These are phyloP conservation scores for Entomortierella parvispora DNA, from an alignment of 192 early-diverging fungal genomes.

Conservation along the genomic window DNA sequence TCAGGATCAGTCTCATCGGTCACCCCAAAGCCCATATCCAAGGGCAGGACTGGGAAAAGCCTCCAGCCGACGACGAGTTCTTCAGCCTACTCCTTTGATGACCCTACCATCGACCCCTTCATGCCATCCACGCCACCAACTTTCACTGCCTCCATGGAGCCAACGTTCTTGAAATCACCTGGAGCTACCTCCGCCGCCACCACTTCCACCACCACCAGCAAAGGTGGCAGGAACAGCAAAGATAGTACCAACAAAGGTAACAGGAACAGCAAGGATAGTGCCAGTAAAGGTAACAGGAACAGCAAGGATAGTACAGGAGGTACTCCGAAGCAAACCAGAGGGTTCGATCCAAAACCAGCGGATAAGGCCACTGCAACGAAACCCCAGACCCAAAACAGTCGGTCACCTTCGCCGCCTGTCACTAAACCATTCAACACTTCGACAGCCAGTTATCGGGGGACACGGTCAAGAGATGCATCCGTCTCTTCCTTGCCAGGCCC, in stretches of 20 bases:
- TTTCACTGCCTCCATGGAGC: constrained; percentile 47
- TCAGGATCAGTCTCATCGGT: constrained; percentile 7
- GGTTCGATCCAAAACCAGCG: neutral
- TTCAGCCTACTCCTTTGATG: constrained; percentile 42
- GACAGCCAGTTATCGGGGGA: neutral
- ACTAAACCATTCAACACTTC: constrained; percentile 13
- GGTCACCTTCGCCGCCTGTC: neutral
- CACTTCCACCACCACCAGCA: constrained; percentile 1
- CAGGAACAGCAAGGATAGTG: too few species aligned
- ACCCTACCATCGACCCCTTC: constrained; percentile 32
- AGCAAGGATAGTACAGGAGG: neutral
- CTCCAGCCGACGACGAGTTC: neutral
- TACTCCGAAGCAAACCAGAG: neutral
- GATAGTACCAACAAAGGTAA: neutral
- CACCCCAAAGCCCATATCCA: constrained; percentile 37
- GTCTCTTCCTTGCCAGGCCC: constrained; percentile 21
- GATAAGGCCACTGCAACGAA: constrained; percentile 1
- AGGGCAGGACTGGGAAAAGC: constrained; percentile 16
- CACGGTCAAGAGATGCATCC: constrained; percentile 17
- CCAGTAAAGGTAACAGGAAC: neutral
- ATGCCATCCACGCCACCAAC: constrained; percentile 31
- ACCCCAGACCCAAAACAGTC: neutral
- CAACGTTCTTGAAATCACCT: constrained; percentile 13
- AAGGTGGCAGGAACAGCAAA: neutral
- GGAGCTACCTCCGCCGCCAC: neutral